phyloP scores from a whole-genome alignment of 495 filamentous ascomycete genomes.

The Trichoderma gamsii region DNA sequence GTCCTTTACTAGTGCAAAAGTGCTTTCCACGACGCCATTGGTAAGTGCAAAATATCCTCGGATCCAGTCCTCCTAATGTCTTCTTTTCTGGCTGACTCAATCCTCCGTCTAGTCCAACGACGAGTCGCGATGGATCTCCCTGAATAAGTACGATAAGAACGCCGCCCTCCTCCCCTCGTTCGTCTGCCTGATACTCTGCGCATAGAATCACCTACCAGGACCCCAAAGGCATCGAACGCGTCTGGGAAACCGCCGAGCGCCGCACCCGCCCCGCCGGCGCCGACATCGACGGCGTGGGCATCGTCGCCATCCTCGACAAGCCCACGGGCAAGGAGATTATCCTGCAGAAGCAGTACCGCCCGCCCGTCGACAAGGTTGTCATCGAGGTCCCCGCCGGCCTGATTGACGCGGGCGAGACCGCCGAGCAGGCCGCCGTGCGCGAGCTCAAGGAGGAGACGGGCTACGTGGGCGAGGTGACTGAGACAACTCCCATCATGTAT shows the following conservation, averaged over 20 bases:
- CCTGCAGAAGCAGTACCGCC: slow-evolving; percentile 83
- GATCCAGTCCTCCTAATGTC: background rate
- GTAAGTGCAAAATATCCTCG: slow-evolving; percentile 15
- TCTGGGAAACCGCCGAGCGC: slow-evolving; percentile 79
- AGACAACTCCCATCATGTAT: slow-evolving; percentile 74
- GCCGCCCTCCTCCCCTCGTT: background rate
- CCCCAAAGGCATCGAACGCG: slow-evolving; percentile 59
- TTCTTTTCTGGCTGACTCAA: background rate
- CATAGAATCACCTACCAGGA: slow-evolving; percentile 66
- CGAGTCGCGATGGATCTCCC: slow-evolving; percentile 71
- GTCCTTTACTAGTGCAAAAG: slow-evolving; percentile 37
- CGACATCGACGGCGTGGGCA: slow-evolving; percentile 83
- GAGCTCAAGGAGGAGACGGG: slow-evolving; percentile 94
- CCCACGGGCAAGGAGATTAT: slow-evolving; percentile 58
- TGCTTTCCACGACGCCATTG: slow-evolving; percentile 36
- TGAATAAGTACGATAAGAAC: slow-evolving; percentile 37
- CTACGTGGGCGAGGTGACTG: slow-evolving; percentile 64
- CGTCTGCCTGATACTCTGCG: background rate
- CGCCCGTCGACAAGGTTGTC: slow-evolving; percentile 68
- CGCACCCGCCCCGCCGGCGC: slow-evolving; percentile 62
- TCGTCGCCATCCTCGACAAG: slow-evolving; percentile 78
- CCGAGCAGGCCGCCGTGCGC: slow-evolving; percentile 73
- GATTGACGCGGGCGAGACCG: slow-evolving; percentile 73
- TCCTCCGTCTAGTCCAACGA: slow-evolving; percentile 26
- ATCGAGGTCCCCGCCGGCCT: slow-evolving; percentile 86